Evolutionary conservation across 2,329 filamentous ascomycete species (phyloP).

Genomic region (Fusarium circinatum): DNA sequence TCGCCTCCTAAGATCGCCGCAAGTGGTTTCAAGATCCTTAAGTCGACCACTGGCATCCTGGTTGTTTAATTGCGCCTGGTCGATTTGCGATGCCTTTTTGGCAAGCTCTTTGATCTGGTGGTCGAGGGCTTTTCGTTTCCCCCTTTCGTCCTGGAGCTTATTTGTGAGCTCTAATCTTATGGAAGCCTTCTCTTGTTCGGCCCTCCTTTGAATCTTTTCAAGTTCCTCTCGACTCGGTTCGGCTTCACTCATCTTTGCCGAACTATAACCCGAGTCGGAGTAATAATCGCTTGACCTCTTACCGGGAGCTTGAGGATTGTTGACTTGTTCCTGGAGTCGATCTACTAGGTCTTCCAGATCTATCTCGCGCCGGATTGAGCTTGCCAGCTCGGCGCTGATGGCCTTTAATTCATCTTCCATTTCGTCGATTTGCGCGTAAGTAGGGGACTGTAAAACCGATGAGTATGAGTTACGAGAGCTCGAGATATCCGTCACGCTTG

Average conservation of each 20-base stretch:
- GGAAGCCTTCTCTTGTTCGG: conserved; percentile 91
- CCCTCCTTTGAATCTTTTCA: conserved; percentile 81
- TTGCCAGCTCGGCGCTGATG: conserved; percentile 91
- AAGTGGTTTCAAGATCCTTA: conserved; percentile 79
- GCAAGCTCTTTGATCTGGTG: conserved; percentile 85
- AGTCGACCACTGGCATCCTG: conserved; percentile 70
- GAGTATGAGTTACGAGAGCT: conserved; percentile 64
- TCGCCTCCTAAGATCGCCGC: conserved; percentile 85
- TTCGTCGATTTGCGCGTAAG: conserved; percentile 74
- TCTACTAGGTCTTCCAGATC: conserved; percentile 96
- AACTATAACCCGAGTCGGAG: conserved; percentile 93
- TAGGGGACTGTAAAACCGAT: conserved; percentile 57
- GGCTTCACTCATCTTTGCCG: conserved; percentile 77
- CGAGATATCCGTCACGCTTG: conserved; percentile 52
- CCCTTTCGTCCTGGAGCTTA: conserved; percentile 88
- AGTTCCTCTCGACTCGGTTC: conserved; percentile 76
- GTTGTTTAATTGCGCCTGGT: conserved; percentile 64
- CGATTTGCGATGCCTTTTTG: conserved; percentile 75
- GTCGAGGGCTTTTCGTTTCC: conserved; percentile 79
- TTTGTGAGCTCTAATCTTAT: conserved; percentile 85
- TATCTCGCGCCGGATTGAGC: conserved; percentile 94
- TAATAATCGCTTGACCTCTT: conserved; percentile 96
- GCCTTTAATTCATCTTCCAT: conserved; percentile 95
- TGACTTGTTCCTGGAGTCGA: conserved; percentile 80
- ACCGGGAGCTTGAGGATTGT: conserved; percentile 65